Evolutionary conservation across 1,284 basidiomycete species (phyloP).

Genomic region (Athelia sp.): DNA sequence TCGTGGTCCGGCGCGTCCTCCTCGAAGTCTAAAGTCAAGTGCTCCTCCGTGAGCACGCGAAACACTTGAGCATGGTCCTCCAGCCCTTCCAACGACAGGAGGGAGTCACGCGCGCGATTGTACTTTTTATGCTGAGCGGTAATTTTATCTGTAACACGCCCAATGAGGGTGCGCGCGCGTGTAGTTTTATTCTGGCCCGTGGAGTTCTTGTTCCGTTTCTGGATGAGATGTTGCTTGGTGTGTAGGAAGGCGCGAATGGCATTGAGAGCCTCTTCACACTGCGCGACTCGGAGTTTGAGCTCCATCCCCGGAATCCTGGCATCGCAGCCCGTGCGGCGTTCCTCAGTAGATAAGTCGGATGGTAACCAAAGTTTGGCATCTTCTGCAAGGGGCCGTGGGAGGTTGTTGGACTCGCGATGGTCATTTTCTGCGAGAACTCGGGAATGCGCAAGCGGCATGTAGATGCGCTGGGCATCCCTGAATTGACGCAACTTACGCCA

Average conservation of each 20-base stretch:
- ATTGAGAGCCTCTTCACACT: slow-evolving; percentile 4
- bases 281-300: slow-evolving; percentile 4
- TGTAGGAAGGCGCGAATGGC: slow-evolving; percentile 5
- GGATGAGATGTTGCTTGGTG: slow-evolving; percentile 6
- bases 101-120: background rate
- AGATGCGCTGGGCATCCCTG: slow-evolving; percentile 6
- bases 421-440: background rate
- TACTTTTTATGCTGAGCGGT: background rate
- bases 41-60: background rate
- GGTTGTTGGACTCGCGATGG: background rate
- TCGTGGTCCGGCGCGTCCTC: background rate
- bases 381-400: slow-evolving; percentile 4
- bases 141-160: background rate
- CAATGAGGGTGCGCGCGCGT: background rate
- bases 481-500: slow-evolving; percentile 4
- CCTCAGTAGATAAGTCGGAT: background rate
- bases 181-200: slow-evolving; percentile 8
- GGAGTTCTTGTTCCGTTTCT: slow-evolving; percentile 8
- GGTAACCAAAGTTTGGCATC: slow-evolving; percentile 9
- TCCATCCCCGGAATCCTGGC: slow-evolving; percentile 6
- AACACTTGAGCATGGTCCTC: background rate
- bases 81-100: background rate
- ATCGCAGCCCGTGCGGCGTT: background rate
- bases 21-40: background rate
- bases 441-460: slow-evolving; percentile 4